Percentiles rank a stretch among this genome's conserved stretches.
Conservation (phyloP, 257 asterid genomes). For the Penstemon newberryi region DNA sequence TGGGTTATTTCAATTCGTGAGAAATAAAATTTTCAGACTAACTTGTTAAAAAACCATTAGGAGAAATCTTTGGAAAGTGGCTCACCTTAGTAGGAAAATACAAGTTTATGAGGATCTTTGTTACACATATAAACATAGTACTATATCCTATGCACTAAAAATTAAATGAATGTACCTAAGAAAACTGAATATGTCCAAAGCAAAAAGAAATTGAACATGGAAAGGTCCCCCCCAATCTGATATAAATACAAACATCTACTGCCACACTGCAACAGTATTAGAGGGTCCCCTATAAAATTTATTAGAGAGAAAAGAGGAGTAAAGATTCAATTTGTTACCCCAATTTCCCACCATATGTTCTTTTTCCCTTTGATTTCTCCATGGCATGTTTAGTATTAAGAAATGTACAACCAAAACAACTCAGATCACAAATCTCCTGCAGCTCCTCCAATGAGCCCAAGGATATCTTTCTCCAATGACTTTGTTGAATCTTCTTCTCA, state of each 20-base stretch:
- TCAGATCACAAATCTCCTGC: slow-evolving; percentile 36
- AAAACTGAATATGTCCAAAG: slow-evolving; percentile 16
- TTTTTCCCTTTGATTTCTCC: slow-evolving; percentile 25
- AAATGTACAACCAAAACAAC: slow-evolving; percentile 84
- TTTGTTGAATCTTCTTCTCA: slow-evolving; percentile 48
- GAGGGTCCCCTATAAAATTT: slow-evolving; percentile 45
- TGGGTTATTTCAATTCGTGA: too few relatives aligned
- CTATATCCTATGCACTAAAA: neutral
- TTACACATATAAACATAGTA: neutral
- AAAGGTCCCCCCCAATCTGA: slow-evolving; percentile 39
- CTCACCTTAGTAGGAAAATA: too few relatives aligned
- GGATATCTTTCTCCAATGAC: slow-evolving; percentile 93
- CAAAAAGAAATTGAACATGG: slow-evolving; percentile 24
- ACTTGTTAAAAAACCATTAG: too few relatives aligned
- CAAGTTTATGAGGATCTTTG: neutral
- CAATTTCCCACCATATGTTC: slow-evolving; percentile 39
- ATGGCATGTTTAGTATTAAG: slow-evolving; percentile 55
- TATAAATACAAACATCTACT: slow-evolving; percentile 62
- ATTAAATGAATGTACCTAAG: neutral
- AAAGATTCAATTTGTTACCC: slow-evolving; percentile 1
- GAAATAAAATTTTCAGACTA: too few relatives aligned
- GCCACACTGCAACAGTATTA: slow-evolving; percentile 43
- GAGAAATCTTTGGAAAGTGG: too few relatives aligned
- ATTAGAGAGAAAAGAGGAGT: slow-evolving; percentile 28
- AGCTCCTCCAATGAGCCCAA: slow-evolving; percentile 66